Conservation (phyloP, 139 green algal species). For the Pseudopediastrum boryanum region DNA sequence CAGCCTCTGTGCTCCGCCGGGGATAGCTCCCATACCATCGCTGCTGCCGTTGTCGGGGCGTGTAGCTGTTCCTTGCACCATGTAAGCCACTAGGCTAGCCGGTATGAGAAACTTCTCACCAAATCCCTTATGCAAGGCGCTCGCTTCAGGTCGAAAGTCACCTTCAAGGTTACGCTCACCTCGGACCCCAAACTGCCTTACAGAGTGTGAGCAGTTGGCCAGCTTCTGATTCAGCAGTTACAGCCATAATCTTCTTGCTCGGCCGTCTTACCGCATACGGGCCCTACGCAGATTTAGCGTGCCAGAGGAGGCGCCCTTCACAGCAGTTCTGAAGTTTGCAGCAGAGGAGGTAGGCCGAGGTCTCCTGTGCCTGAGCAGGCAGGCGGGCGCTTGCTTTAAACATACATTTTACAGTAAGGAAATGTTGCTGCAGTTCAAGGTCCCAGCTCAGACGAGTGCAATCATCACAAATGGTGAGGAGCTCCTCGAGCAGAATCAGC, state of each 20-base stretch:
- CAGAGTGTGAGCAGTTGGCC: conserved; percentile 66
- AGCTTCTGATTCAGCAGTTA: not conserved
- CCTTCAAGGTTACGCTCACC: conserved; percentile 96
- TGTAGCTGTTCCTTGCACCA: no score
- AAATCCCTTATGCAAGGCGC: no score
- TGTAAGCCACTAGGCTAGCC: no score
- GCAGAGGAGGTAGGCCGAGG: conserved; percentile 87
- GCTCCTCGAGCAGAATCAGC: no score
- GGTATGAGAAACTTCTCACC: no score
- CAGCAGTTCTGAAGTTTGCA: conserved; percentile 96
- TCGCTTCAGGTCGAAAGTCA: conserved; percentile 87
- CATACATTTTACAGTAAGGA: not conserved
- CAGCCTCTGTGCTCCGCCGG: no score
- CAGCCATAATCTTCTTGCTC: not conserved
- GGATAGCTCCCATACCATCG: no score
- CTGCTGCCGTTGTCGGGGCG: no score
- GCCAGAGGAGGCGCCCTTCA: conserved; percentile 96
- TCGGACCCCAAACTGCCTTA: conserved; percentile 97
- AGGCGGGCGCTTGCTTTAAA: no score
- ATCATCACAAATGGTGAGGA: conserved; percentile 96
- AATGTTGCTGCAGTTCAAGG: conserved; percentile 88
- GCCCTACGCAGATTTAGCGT: conserved; percentile 83
- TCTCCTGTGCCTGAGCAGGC: conserved; percentile 3
- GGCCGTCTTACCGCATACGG: no score
- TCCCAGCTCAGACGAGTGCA: conserved; percentile 85